Conservation (phyloP, 176 grass and related monocot species). For the Elaeis guineensis region DNA sequence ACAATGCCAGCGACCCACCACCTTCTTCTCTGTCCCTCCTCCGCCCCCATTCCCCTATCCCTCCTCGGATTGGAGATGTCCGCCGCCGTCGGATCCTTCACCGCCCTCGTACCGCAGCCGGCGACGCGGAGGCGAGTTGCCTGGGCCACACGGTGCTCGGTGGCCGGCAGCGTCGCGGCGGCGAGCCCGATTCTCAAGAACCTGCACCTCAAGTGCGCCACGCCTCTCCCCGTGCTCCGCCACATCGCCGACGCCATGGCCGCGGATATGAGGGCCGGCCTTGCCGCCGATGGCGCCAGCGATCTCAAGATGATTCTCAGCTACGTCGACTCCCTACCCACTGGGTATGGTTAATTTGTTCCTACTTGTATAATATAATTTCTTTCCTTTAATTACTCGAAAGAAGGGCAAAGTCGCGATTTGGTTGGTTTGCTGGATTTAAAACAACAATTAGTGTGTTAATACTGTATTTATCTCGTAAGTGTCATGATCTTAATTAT, state of each 20-base stretch:
- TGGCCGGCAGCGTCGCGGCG: neutral
- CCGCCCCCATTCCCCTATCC: too few species aligned
- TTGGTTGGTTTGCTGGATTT: too few species aligned
- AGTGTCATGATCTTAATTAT: too few species aligned
- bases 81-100: conserved; percentile 18
- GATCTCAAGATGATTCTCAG: conserved; percentile 48
- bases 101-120: neutral
- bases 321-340: conserved; percentile 38
- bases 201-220: conserved; percentile 26
- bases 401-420: too few species aligned
- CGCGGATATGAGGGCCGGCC: conserved; percentile 23
- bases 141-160: conserved; percentile 12
- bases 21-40: too few species aligned
- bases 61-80: neutral
- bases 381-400: too few species aligned
- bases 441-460: too few species aligned
- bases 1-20: too few species aligned
- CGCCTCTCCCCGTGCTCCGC: conserved; percentile 31
- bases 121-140: neutral
- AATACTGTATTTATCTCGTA: too few species aligned
- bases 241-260: conserved; percentile 28
- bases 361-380: too few species aligned
- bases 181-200: conserved; percentile 16
- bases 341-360: conserved; percentile 9
- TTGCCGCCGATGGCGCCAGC: conserved; percentile 17